Evolutionary conservation across 2,329 filamentous ascomycete species (phyloP), one percentile per base, ranked within the genome.

Genomic region (Trichoderma sp.): DNA sequence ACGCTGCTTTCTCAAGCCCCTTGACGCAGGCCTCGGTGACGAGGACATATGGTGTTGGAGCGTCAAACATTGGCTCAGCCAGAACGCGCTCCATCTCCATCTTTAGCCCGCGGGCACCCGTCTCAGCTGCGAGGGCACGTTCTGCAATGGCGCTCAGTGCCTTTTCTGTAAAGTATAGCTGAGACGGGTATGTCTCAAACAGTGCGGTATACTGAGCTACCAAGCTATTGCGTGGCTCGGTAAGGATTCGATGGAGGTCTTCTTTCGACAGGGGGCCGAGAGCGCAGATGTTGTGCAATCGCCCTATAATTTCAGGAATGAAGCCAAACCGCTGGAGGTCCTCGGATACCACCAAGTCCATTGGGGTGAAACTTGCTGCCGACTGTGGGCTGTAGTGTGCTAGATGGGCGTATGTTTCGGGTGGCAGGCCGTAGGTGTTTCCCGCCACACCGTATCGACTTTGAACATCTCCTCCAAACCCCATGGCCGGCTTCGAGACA

Each of bases 261-360:
- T 83, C 76, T 15, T 84, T 81, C 2, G 86, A 87, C 1, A 99
- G 84, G 0, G 93, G 89, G 15, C 92, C 90, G 0, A 99, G 86
- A 0, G 95, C 92, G 69, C 93, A 93, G 58, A 93, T 91, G 68
- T 97, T 92, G 63, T 97, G 94, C 57, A 99, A 89, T 19, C 95
- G 91, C n/a, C 95, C 95, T 64, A 98, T 91, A n/a, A 97, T 84
- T 79, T 97, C 94, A 0, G 94, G 94, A 64, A 97, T 97, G 76
- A 97, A 92, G 15, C 94, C 94, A 74, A 93, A 97, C 52, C 85
- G 87, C 78, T 96, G 92, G 2, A 97, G 82, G 73, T 97, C 91
- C 12, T 87, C 83, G 1, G 92, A 91, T 4, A 88, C 91, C 29
- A 91, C 86, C 25, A 95, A 85, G 71, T 94, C 91, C 1, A 95